Conservation (phyloP, 768 basidiomycete genomes). For the Tephrocybe sp. region DNA sequence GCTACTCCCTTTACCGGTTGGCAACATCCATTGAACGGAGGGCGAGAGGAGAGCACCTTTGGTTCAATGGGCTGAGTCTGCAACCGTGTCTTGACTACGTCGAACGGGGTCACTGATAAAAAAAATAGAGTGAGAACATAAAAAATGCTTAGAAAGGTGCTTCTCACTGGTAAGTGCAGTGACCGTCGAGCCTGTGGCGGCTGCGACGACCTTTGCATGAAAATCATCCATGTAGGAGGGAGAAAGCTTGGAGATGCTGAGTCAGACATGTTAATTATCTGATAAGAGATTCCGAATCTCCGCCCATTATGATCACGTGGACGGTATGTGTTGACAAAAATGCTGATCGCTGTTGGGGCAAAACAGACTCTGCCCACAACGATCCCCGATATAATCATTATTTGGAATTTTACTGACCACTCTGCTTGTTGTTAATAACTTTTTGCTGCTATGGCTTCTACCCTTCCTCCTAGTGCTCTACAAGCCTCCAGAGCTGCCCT, state of each 20-base stretch:
- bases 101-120: constrained; percentile 93
- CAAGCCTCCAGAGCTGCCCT: constrained; percentile 81
- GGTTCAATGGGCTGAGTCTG: constrained; percentile 80
- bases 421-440: not conserved
- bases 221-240: constrained; percentile 60
- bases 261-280: constrained; percentile 25
- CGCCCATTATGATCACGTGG: constrained; percentile 14
- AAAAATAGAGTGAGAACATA: not conserved
- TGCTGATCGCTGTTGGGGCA: constrained; percentile 3
- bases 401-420: not conserved
- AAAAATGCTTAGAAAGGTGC: not conserved
- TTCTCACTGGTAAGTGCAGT: constrained; percentile 79
- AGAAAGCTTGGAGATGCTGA: constrained; percentile 4
- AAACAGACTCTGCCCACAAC: constrained; percentile 9
- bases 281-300: constrained; percentile 24
- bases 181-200: constrained; percentile 73
- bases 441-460: constrained; percentile 35
- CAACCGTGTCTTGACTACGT: constrained; percentile 94
- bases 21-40: constrained; percentile 62
- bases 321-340: constrained; percentile 17
- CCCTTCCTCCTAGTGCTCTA: constrained; percentile 63
- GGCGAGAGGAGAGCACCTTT: constrained; percentile 49
- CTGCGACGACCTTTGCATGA: constrained; percentile 77
- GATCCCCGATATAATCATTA: constrained; percentile 10
- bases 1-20: constrained; percentile 52